Conservation (phyloP, 345 rosid species). For the Acer campestre region DNA sequence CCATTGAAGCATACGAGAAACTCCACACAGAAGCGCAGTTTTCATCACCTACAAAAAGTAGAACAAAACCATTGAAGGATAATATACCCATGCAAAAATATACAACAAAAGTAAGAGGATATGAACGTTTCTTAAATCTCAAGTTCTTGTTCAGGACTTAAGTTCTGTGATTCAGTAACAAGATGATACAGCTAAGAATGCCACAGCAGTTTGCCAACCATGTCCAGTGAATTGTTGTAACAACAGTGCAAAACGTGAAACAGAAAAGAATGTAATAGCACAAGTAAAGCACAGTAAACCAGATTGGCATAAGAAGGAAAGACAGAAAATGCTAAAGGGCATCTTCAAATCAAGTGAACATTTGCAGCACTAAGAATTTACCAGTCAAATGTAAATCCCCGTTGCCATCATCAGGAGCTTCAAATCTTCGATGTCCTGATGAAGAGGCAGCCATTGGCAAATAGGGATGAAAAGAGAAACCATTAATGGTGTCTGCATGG, state of each 20-base stretch:
- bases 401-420: constrained; percentile 51
- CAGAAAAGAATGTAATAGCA: neutral
- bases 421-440: constrained; percentile 87
- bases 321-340: neutral
- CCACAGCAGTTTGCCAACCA: too few relatives aligned
- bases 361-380: constrained; percentile 21
- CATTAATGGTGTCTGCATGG: constrained; percentile 75
- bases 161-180: too few relatives aligned
- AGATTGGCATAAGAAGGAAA: neutral
- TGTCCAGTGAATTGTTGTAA: neutral
- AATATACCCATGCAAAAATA: too few relatives aligned
- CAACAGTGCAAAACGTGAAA: neutral
- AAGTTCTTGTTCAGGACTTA: too few relatives aligned
- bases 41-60: constrained; percentile 44
- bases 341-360: constrained; percentile 8
- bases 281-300: neutral
- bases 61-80: neutral
- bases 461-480: constrained; percentile 86
- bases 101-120: too few relatives aligned
- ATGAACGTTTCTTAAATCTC: too few relatives aligned
- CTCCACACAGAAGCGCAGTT: constrained; percentile 85
- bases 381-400: constrained; percentile 50
- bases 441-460: constrained; percentile 94
- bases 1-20: constrained; percentile 52
- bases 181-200: too few relatives aligned